These are phyloP conservation scores for Misopates orontium DNA, from an alignment of 257 asterid genomes.

Conservation along the genomic window DNA sequence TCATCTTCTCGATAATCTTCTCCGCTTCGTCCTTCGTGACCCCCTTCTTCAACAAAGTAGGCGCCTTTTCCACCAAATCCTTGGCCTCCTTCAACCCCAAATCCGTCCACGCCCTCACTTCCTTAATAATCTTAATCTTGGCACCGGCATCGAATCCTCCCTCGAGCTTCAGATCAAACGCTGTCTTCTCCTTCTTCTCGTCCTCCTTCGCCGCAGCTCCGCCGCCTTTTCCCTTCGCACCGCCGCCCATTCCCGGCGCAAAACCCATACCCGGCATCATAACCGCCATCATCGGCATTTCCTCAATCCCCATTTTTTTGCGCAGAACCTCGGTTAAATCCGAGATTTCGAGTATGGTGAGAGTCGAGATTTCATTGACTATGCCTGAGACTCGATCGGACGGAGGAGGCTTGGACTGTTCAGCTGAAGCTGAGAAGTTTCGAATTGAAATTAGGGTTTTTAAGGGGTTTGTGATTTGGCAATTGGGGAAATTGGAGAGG, in stretches of 20 bases:
- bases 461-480: slow-evolving; percentile 29
- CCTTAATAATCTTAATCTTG: slow-evolving; percentile 89
- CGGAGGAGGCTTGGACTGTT: slow-evolving; percentile 40
- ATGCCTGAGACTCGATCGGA: slow-evolving; percentile 50
- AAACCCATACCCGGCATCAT: slow-evolving; percentile 88
- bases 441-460: slow-evolving; percentile 32
- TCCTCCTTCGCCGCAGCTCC: slow-evolving; percentile 55
- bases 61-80: slow-evolving; percentile 96
- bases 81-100: slow-evolving; percentile 94
- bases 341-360: slow-evolving; percentile 71
- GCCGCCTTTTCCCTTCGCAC: slow-evolving; percentile 48
- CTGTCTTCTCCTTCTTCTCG: slow-evolving; percentile 76
- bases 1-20: slow-evolving; percentile 82
- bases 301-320: slow-evolving; percentile 63
- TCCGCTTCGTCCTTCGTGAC: slow-evolving; percentile 87
- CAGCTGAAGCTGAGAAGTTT: slow-evolving; percentile 45
- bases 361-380: slow-evolving; percentile 60
- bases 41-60: slow-evolving; percentile 89
- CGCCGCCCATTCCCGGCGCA: slow-evolving; percentile 52
- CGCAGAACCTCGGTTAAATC: slow-evolving; percentile 62
- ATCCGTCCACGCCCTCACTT: slow-evolving; percentile 82
- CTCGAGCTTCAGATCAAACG: slow-evolving; percentile 88
- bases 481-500: slow-evolving; percentile 34
- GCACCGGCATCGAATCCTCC: slow-evolving; percentile 75
- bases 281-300: slow-evolving; percentile 83